Base-by-base conservation (phyloP, 148 eudicot genomes). In the Fallopia convolvulus region DNA sequence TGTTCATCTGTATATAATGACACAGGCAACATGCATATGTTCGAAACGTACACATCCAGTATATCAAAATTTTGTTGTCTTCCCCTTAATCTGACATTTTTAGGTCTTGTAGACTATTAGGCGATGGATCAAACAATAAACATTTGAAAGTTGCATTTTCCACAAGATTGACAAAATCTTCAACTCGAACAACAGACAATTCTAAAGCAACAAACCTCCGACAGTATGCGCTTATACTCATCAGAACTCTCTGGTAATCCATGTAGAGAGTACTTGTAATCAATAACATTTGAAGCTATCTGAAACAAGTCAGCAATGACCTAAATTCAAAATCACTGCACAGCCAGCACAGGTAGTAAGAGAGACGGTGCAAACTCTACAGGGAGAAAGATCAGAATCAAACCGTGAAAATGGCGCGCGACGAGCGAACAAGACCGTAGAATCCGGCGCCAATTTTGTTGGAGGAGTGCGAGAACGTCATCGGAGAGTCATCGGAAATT, bases 201-300 rank as follows among this genome's bases (percentile, higher is more conserved):
- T 30, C 11, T 47, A 8, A 10, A 56, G 41, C 17, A n/a, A 23
- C 77, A 72, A 75, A 93, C 97, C 97, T 93, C 87, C 58, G 91
- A 85, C 56, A 85, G 79, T 33, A 80, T 41, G 2, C 46, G 75
- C 40, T 60, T 70, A 65, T 93, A 93, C 30, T 84, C 89, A 6
- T 88, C 92, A 2, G 98, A 85, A 80, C 76, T 83, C 40, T 72
- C 79, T 0, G 78, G 50, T 40, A 93, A 36, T n/a, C 92, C 91
- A 40, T 36, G 85, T 80, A 93, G 76, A 32, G 97, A 88, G 75
- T 87, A 91, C 83, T 91, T 93, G 85, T 93, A 93, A 81, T 93
- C 97, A 74, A 85, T 77, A 9, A 84, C 88, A 81, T 82, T 85
- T 0, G 88, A 82, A 87, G 85, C 83, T 76, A 93, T 87, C 98